Percentiles rank a stretch among this genome's conserved stretches.
These are phyloP conservation scores for Climacium dendroides DNA, from an alignment of 225 moss, liverwort and hornwort species.

Conservation along the genomic window DNA sequence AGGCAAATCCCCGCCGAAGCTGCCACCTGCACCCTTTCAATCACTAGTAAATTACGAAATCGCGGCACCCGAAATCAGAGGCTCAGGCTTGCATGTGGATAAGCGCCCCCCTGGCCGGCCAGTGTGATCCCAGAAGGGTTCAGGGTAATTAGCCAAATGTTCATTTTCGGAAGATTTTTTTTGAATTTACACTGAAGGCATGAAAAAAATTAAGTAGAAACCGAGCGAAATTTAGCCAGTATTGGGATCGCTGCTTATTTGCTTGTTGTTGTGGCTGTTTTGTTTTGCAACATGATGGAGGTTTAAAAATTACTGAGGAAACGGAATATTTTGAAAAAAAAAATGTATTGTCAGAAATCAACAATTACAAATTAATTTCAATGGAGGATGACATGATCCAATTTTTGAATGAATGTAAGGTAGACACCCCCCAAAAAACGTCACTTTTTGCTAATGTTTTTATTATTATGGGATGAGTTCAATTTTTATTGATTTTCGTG, in stretches of 20 bases:
- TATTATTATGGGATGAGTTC: rapidly evolving
- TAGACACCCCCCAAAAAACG: not conserved
- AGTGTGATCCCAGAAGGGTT: no score
- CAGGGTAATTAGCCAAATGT: no score
- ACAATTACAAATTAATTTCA: no score
- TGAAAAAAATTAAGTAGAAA: no score
- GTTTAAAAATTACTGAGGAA: not conserved
- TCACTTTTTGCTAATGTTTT: not conserved
- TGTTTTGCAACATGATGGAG: not conserved
- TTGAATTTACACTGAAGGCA: no score
- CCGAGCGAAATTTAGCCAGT: no score
- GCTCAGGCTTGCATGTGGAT: not conserved
- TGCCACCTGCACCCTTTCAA: not conserved
- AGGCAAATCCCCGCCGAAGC: not conserved
- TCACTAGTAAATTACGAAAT: not conserved
- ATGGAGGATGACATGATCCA: not conserved
- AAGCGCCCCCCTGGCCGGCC: not conserved
- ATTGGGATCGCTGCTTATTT: no score
- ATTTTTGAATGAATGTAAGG: not conserved
- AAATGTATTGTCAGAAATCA: not conserved
- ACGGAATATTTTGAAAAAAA: not conserved
- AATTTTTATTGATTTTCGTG: not conserved
- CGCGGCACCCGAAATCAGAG: no score
- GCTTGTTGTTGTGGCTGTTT: not conserved
- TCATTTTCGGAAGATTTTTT: no score